These are phyloP conservation scores for Candida krabiensis DNA, from an alignment of 805 yeast genomes.

Conservation along the genomic window DNA sequence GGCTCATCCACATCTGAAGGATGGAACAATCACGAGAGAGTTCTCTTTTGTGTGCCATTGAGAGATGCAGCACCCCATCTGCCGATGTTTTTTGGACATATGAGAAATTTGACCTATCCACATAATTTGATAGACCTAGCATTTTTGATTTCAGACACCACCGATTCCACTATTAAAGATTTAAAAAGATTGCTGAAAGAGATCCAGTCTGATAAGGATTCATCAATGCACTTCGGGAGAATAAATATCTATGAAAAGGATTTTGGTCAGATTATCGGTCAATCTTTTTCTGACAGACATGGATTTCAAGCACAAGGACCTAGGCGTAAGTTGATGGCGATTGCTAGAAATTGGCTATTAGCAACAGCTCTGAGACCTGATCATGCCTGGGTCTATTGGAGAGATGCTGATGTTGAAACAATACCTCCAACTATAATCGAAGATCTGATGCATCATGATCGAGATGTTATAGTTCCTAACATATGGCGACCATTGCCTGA, in stretches of 20 bases:
- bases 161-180: constrained; percentile 80
- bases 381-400: constrained; percentile 94
- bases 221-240: constrained; percentile 64
- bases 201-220: constrained; percentile 66
- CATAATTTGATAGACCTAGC: constrained; percentile 80
- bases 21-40: constrained; percentile 77
- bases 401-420: constrained; percentile 92
- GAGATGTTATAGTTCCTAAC: constrained; percentile 89
- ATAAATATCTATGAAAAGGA: constrained; percentile 87
- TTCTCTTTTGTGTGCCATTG: constrained; percentile 83
- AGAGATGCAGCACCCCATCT: constrained; percentile 90
- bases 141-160: constrained; percentile 85
- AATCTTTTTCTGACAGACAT: constrained; percentile 86
- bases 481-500: constrained; percentile 87
- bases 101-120: constrained; percentile 80
- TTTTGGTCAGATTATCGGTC: constrained; percentile 90
- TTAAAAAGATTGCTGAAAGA: constrained; percentile 57
- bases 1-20: constrained; percentile 64
- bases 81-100: constrained; percentile 84
- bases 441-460: constrained; percentile 85
- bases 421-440: constrained; percentile 80
- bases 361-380: constrained; percentile 82
- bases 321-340: constrained; percentile 87
- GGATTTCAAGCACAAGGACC: constrained; percentile 95
- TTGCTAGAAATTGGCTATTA: constrained; percentile 91